Evolutionary conservation across 805 yeast genomes (phyloP).

Genomic region (Candida pseudofarinosa): DNA sequence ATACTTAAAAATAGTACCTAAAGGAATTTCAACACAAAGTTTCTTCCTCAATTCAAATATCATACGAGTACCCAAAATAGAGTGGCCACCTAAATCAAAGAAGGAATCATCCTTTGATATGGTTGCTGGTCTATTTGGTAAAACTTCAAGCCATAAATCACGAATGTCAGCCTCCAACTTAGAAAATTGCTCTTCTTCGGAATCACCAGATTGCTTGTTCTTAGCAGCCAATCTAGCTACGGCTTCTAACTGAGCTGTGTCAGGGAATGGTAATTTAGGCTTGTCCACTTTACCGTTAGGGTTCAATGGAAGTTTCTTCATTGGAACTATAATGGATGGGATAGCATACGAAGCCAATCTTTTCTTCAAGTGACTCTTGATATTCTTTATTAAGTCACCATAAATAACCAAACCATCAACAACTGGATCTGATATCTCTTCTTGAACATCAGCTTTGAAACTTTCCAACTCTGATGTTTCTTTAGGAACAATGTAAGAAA

Average conservation of each 20-base stretch:
- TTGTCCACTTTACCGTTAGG: conserved; percentile 99
- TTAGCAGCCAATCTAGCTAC: conserved; percentile 54
- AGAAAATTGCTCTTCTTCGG: conserved; percentile 46
- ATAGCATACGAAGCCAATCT: conserved; percentile 91
- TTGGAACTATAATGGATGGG: conserved; percentile 87
- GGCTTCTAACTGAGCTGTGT: conserved; percentile 73
- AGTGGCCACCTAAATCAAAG: conserved; percentile 97
- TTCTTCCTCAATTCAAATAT: conserved; percentile 84
- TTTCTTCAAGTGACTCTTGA: conserved; percentile 73
- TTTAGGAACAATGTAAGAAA: conserved; percentile 86
- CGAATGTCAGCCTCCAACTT: conserved; percentile 63
- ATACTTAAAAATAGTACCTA: conserved; percentile 83
- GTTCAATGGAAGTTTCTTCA: conserved; percentile 82
- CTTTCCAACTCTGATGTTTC: conserved; percentile 41
- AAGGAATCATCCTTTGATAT: conserved; percentile 80
- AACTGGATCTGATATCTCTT: conserved; percentile 52
- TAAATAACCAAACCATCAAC: conserved; percentile 77
- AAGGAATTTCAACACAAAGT: conserved; percentile 75
- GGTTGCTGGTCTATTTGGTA: conserved; percentile 81
- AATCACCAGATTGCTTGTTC: conserved; percentile 37
- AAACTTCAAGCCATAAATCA: conserved; percentile 79
- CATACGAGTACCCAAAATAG: conserved; percentile 95
- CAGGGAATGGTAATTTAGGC: conserved; percentile 95
- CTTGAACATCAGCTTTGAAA: conserved; percentile 50
- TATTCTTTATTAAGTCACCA: conserved; percentile 71